Conservation (phyloP, 2,329 filamentous ascomycete species). For the Diaporthe caulivora region DNA sequence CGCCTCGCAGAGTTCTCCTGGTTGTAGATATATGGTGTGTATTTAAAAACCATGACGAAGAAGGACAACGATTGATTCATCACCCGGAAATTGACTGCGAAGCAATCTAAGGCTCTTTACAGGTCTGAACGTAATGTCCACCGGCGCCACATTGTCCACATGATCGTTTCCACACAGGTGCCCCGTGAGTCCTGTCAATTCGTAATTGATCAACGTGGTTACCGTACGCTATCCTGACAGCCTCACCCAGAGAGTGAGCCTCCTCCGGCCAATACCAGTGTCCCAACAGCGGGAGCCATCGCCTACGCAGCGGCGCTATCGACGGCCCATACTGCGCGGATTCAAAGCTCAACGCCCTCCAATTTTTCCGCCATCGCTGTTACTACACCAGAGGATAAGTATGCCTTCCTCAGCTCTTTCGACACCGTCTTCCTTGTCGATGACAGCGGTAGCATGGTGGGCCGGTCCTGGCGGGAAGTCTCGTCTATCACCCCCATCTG, state of each 20-base stretch:
- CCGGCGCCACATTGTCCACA: no score
- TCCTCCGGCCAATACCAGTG: conserved; percentile 52
- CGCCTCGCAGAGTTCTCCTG: no score
- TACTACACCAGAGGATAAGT: conserved; percentile 71
- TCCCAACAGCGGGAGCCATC: conserved; percentile 36
- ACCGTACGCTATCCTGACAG: not conserved
- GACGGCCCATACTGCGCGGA: conserved; percentile 32
- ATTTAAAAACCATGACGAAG: no score
- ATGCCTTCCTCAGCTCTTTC: conserved; percentile 81
- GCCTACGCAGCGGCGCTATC: conserved; percentile 34
- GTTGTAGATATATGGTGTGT: no score
- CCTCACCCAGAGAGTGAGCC: conserved; percentile 45
- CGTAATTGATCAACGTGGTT: no score
- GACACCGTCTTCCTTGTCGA: conserved; percentile 94
- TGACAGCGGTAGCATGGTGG: conserved; percentile 89
- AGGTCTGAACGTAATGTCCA: no score
- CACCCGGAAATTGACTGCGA: no score
- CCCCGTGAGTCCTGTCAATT: conserved; percentile 40
- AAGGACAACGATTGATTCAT: no score
- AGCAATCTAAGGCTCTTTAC: no score
- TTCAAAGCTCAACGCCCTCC: conserved; percentile 42
- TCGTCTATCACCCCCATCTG: conserved; percentile 84
- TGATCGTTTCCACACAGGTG: conserved; percentile 39
- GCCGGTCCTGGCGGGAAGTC: conserved; percentile 82
- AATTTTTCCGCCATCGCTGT: conserved; percentile 46